A percentile compares a stretch with the other conserved stretches of the same genome.
Conservation (phyloP, 768 basidiomycete species). For the Phlebiopsis gigantea region DNA sequence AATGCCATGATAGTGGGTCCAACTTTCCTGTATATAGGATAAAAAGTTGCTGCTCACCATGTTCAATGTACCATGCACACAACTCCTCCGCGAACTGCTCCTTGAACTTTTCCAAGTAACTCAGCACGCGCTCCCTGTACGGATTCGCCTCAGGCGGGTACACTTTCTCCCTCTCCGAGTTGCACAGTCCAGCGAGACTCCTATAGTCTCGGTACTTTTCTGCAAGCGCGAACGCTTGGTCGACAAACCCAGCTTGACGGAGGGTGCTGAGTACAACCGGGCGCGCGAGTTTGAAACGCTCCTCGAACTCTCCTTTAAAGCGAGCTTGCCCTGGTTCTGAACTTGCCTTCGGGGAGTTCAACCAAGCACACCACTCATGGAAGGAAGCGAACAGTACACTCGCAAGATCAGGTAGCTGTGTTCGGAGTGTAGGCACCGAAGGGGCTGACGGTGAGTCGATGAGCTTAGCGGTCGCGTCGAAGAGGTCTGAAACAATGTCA, state of each 20-base stretch:
- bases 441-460: slow-evolving; percentile 26
- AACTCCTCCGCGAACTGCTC: slow-evolving; percentile 84
- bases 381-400: slow-evolving; percentile 58
- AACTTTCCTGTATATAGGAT: background rate
- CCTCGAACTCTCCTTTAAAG: slow-evolving; percentile 55
- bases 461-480: slow-evolving; percentile 53
- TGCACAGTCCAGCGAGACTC: slow-evolving; percentile 70
- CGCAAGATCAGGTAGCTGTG: slow-evolving; percentile 63
- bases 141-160: slow-evolving; percentile 65
- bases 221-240: slow-evolving; percentile 75
- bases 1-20: background rate
- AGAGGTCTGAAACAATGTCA: slow-evolving; percentile 66
- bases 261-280: slow-evolving; percentile 78
- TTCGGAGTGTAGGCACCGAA: slow-evolving; percentile 12
- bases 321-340: slow-evolving; percentile 45
- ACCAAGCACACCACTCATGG: slow-evolving; percentile 65
- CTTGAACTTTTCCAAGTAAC: slow-evolving; percentile 73
- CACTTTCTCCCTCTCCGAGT: slow-evolving; percentile 56
- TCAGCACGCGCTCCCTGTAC: slow-evolving; percentile 52
- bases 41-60: slow-evolving; percentile 52
- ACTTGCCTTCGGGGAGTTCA: slow-evolving; percentile 44
- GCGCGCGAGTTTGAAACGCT: slow-evolving; percentile 64
- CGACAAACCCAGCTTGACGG: slow-evolving; percentile 58
- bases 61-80: slow-evolving; percentile 91
- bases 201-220: slow-evolving; percentile 85